Base-by-base conservation (phyloP, 2,329 filamentous ascomycete genomes). In the Sarocladium oryzae region DNA sequence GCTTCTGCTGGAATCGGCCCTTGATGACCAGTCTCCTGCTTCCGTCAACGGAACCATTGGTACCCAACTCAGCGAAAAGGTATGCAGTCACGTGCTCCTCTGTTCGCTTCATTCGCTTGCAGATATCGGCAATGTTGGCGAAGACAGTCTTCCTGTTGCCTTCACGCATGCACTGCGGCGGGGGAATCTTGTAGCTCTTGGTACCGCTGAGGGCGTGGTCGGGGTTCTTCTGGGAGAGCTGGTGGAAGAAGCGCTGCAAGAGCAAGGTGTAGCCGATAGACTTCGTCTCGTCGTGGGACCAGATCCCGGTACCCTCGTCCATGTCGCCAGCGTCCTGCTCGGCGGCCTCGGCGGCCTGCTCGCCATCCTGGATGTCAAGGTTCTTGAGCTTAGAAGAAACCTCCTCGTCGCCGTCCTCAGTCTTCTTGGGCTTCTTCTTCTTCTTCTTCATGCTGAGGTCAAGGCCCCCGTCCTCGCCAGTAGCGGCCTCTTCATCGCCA, bases 61-160 rank as follows among this genome's bases (percentile, higher is more conserved):
- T 99, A 78, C 93, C 93, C 84, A 99, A 81, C 72, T 99, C 93
- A 59, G 93, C 91, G 72, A 99, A 96, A 58, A 99, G 75, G 76
- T 96, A 97, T 63, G 92, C 86, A 50, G 90, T 97, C 59, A 99
- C 88, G 75, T 96, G 93, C 74, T 99, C 93, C 66, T 97, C 92
- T 57, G 88, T 91, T 70, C 93, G 84, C 85, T 99, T 99, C 91
- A 99, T 97, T 63, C 92, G 85, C 81, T 96, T 96, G 81, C 90
- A 95, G 65, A 99, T 97, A 69, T 99, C 93, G 68, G 89, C 84
- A 66, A 99, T 93, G 77, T 99, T 99, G 77, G 92, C 93, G 66
- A 99, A 99, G 66, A 99, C 96, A 56, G 93, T 99, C 85, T 95
- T 95, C 83, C 96, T 95, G 84, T 99, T 99, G 69, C 93, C 93